Percentiles rank a stretch among this genome's conserved stretches.
Evolutionary conservation across 2,329 filamentous ascomycete genomes (phyloP).

Genomic region (Aspergillus cejpii): DNA sequence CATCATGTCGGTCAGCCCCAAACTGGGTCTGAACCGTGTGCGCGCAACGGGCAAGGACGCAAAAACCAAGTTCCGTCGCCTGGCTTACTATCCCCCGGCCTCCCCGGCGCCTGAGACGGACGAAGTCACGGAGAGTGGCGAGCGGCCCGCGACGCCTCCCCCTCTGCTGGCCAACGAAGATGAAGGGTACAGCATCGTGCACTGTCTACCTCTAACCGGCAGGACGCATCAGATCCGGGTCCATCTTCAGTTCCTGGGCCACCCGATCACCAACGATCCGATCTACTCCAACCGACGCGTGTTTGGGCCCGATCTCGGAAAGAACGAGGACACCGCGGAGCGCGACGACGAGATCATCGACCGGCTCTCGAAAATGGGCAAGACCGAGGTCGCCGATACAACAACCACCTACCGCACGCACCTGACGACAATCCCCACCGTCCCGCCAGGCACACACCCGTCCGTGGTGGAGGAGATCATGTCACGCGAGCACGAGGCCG

Average conservation of each 20-base stretch:
- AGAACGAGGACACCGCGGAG: slow-evolving; percentile 58
- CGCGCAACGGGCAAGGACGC: slow-evolving; percentile 86
- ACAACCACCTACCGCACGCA: slow-evolving; percentile 61
- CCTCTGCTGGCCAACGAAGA: slow-evolving; percentile 39
- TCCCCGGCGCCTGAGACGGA: slow-evolving; percentile 20
- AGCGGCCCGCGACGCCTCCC: slow-evolving; percentile 28
- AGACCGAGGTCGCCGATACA: slow-evolving; percentile 74
- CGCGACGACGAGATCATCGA: slow-evolving; percentile 86
- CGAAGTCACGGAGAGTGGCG: slow-evolving; percentile 16
- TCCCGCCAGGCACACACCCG: slow-evolving; percentile 33
- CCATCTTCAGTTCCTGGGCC: slow-evolving; percentile 86
- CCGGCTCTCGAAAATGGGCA: slow-evolving; percentile 81
- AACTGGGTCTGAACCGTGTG: slow-evolving; percentile 89
- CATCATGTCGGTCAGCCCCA: slow-evolving; percentile 88
- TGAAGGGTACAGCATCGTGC: slow-evolving; percentile 86
- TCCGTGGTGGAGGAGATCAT: slow-evolving; percentile 38
- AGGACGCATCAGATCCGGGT: slow-evolving; percentile 93
- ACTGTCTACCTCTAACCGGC: slow-evolving; percentile 87
- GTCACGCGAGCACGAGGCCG: slow-evolving; percentile 58
- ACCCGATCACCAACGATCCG: slow-evolving; percentile 94
- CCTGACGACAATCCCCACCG: slow-evolving; percentile 34
- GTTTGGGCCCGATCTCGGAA: slow-evolving; percentile 75
- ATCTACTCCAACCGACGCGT: slow-evolving; percentile 94
- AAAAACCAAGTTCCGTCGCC: slow-evolving; percentile 79
- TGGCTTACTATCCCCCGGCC: slow-evolving; percentile 77